These are phyloP conservation scores for Coix lacrymajobi DNA, from an alignment of 176 grass and related monocot genomes.

Conservation along the genomic window DNA sequence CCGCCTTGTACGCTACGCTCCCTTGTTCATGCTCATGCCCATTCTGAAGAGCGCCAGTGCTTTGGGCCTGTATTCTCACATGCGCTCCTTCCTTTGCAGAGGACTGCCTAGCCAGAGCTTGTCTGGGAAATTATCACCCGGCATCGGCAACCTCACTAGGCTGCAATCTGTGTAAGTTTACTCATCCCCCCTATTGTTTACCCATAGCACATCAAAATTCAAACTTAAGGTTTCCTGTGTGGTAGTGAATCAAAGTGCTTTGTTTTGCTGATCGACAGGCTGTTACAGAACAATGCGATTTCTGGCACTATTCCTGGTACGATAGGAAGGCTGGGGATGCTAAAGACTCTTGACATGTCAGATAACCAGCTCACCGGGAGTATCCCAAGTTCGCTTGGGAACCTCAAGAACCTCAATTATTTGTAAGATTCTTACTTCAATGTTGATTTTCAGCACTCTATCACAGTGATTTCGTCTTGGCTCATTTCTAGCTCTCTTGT, in stretches of 20 bases:
- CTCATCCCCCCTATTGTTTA: not conserved
- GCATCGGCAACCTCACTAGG: slow-evolving; percentile 83
- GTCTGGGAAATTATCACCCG: slow-evolving; percentile 63
- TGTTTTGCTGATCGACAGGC: slow-evolving; percentile 37
- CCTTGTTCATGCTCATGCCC: not conserved
- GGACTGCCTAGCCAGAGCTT: slow-evolving; percentile 91
- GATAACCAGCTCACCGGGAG: slow-evolving; percentile 73
- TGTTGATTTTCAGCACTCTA: not conserved
- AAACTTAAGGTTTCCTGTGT: not conserved
- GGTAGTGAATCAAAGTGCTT: not conserved
- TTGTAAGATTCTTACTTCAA: slow-evolving; percentile 42
- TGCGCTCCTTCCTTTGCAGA: slow-evolving; percentile 29
- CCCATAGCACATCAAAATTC: not conserved
- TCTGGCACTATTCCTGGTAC: slow-evolving; percentile 64
- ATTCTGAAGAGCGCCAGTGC: not conserved
- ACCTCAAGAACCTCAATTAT: slow-evolving; percentile 82
- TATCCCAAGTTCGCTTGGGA: slow-evolving; percentile 72
- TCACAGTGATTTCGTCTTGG: not conserved
- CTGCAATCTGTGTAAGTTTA: slow-evolving; percentile 85
- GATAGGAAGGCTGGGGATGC: slow-evolving; percentile 73
- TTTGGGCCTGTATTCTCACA: not conserved
- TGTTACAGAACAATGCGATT: slow-evolving; percentile 88
- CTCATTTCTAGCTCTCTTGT: not conserved
- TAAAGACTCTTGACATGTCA: slow-evolving; percentile 86
- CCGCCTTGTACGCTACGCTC: slow-evolving; percentile 54